Evolutionary conservation across 1,284 basidiomycete species (phyloP), one percentile per base, ranked within the genome.

Genomic region (Trichosporon ovoides): DNA sequence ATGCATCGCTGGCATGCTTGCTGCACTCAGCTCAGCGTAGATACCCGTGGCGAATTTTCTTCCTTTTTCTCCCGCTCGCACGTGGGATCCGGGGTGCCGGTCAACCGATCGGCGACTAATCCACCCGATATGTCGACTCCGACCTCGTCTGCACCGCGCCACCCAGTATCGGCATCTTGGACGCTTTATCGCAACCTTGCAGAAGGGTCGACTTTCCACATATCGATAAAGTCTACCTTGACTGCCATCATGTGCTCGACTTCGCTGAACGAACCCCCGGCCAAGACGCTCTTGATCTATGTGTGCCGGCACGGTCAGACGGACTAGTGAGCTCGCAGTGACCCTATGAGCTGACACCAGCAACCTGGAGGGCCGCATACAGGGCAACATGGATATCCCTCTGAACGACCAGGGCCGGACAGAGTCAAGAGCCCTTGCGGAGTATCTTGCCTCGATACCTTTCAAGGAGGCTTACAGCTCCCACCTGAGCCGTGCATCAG

Each of bases 251-350:
- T 48, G 43, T 48, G 43, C 43, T 48, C 43, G 12, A 48, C 43
- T 22, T 18, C 18, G 43, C 43, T 48, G 19, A 20, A 40, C 43
- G 24, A 48, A 10, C 24, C n/a, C 16, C 13, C 43, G 43, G 43
- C 16, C 43, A 48, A 48, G 43, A n/a, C 43, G 11, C 43, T 73
- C 70, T 54, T 71, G 18, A 58, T 75, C 38, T 67, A 71, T 50
- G 65, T 74, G 53, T 63, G 61, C 19, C 64, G 75, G 7, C 75
- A 77, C 56, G 75, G 74, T 12, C 74, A 76, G 55, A 77, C 75
- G 0, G 73, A 74, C 38, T 62, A 72, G 75, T 76, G 53, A 60
- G 70, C 52, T 16, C 16, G 2, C 18, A 16, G 16, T 28, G 7
- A 5, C 9, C 4, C 28, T 7, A 19, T 11, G 18, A 19, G 57